Evolutionary conservation across 1,139 yeast genomes (phyloP).

Genomic region (Ogataea hybrid): DNA sequence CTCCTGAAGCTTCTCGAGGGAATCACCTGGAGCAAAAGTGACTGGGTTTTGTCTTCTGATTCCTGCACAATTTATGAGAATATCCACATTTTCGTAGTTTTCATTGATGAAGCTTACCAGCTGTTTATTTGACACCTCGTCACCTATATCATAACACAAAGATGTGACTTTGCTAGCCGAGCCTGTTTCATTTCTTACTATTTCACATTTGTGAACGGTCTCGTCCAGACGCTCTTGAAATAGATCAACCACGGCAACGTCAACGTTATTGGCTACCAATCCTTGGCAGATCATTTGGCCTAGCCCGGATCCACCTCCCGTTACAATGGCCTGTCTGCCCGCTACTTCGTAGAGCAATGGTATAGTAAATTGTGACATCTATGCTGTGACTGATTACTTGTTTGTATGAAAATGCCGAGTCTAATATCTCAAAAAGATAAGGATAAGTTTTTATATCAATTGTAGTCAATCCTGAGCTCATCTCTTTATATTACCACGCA

Average conservation of each 20-base stretch:
- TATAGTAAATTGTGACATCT: conserved; percentile 16
- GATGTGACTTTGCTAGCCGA: conserved; percentile 18
- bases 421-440: not conserved
- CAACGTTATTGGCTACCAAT: conserved; percentile 22
- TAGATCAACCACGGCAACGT: conserved; percentile 24
- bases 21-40: conserved; percentile 21
- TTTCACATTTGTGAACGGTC: conserved; percentile 15
- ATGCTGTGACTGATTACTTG: not conserved
- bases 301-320: conserved; percentile 17
- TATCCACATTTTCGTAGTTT: conserved; percentile 21
- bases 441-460: too few species aligned
- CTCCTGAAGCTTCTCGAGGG: conserved; percentile 20
- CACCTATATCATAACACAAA: conserved; percentile 23
- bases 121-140: conserved; percentile 19
- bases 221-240: conserved; percentile 21
- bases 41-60: conserved; percentile 22
- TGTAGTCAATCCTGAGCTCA: not conserved
- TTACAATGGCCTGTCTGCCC: conserved; percentile 25
- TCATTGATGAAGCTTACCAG: conserved; percentile 20
- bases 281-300: conserved; percentile 25
- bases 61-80: conserved; percentile 32
- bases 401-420: too few species aligned
- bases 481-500: too few species aligned
- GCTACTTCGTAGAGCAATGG: conserved; percentile 20
- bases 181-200: conserved; percentile 18